Percentiles rank a stretch among this genome's conserved stretches.
Evolutionary conservation across 192 early-diverging fungal species (phyloP).

Genomic region (Spizellomyces sp.): DNA sequence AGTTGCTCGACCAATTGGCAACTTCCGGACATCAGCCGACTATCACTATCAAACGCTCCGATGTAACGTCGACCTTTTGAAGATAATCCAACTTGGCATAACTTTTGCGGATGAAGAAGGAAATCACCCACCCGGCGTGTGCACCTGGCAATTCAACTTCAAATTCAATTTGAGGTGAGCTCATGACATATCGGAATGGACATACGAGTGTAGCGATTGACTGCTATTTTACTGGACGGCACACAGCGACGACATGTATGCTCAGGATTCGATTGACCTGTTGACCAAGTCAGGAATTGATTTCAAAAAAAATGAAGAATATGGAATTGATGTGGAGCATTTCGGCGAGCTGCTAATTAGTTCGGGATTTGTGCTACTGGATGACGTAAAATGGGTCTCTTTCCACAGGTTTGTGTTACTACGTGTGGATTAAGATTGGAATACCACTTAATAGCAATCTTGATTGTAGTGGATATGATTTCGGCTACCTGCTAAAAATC

Average conservation of each 20-base stretch:
- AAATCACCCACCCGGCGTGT: conserved; percentile 78
- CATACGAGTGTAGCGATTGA: background rate
- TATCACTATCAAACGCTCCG: conserved; percentile 98
- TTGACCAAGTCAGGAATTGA: conserved; percentile 97
- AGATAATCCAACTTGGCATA: conserved; percentile 93
- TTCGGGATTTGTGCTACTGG: conserved; percentile 92
- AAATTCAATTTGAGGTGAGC: conserved; percentile 85
- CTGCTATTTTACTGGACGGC: conserved; percentile 4
- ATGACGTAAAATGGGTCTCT: conserved; percentile 96
- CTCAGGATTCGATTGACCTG: conserved; percentile 97
- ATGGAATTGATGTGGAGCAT: conserved; percentile 91
- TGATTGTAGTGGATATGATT: conserved; percentile 83
- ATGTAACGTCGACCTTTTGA: conserved; percentile 97
- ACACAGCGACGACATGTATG: conserved; percentile 93
- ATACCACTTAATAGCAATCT: background rate
- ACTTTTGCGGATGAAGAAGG: conserved; percentile 83
- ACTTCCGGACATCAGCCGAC: conserved; percentile 91
- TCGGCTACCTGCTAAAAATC: conserved; percentile 97
- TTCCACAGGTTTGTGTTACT: conserved; percentile 80
- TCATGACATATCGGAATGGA: background rate
- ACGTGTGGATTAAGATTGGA: background rate
- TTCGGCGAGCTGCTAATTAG: conserved; percentile 98
- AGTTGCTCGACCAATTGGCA: conserved; percentile 97
- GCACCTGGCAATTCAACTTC: conserved; percentile 99
- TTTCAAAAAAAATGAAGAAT: conserved; percentile 95